Evolutionary conservation across 2,329 filamentous ascomycete genomes (phyloP), one percentile per base, ranked within the genome.

Genomic region (Alternaria sp.): DNA sequence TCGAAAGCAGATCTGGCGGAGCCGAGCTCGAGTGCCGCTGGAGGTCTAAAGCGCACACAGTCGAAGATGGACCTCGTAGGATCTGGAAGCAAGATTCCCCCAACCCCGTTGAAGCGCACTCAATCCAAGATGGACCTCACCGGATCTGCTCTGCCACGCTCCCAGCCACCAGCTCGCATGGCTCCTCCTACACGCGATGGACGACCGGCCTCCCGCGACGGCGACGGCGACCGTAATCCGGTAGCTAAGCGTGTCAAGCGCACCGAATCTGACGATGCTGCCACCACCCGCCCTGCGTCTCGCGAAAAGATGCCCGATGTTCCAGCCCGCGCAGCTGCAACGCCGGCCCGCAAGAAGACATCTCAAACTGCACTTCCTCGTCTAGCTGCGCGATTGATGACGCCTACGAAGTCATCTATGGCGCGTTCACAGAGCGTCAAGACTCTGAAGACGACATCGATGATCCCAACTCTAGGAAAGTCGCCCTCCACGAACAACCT

Each of bases 331-430:
- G 58, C 61, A 44, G 30, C 60, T 55, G 58, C 69, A 18, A 69
- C 74, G 10, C 73, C 75, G 51, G 71, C 71, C 9, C 77, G 75
- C 33, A 73, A 68, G 58, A 72, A 73, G 45, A 75, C 71, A 14
- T 75, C 74, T 26, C 70, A 73, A 50, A 74, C 85, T 9, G 75
- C 75, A 28, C 84, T 86, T 46, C 65, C 80, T 84, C 63, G 83
- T 84, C 65, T 89, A 84, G 63, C 74, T n/a, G 72, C 77, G 33
- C 72, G 77, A 28, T 82, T 95, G 28, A 87, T 90, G 79, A 96
- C 92, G 6, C 93, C 94, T 0, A 96, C 92, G 9, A 93, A 93
- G 77, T 84, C 92, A 8, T 93, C 92, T 1, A 79, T 92, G 55
- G 87, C 89, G 33, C 89, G 90, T 46, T 81, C 86, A 50, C 81